Conservation (phyloP, 2,329 filamentous ascomycete species). For the Neophaeococcomyces aloes region DNA sequence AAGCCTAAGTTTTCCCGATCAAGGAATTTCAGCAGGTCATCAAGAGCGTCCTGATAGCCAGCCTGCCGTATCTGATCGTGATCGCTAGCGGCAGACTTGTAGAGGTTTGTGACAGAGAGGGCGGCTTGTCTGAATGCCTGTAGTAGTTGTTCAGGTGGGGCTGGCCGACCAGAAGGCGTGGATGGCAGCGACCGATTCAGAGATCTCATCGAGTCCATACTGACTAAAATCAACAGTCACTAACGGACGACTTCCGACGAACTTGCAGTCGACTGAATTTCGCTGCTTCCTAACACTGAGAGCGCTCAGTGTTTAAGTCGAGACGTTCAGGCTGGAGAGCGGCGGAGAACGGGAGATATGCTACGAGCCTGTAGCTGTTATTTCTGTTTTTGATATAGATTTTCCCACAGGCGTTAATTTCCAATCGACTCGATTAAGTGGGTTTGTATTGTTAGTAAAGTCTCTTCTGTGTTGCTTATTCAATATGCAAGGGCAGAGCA, state of each 20-base stretch:
- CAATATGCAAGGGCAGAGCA: no score
- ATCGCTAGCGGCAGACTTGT: constrained; percentile 76
- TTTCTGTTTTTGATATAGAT: no score
- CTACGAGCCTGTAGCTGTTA: no score
- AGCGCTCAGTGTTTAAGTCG: no score
- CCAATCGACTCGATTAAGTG: no score
- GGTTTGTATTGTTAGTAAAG: not conserved
- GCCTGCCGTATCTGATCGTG: constrained; percentile 64
- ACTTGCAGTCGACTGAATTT: no score
- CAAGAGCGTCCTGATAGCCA: constrained; percentile 88
- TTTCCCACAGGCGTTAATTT: no score
- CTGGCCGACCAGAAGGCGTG: constrained; percentile 30
- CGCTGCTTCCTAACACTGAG: not conserved
- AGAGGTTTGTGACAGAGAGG: constrained; percentile 87
- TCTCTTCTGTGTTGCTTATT: no score
- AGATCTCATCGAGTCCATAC: constrained; percentile 55
- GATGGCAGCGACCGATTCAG: constrained; percentile 52
- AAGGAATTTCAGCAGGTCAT: constrained; percentile 76
- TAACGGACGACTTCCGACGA: not conserved
- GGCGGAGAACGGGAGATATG: no score
- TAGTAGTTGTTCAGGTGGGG: constrained; percentile 51
- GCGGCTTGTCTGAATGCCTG: constrained; percentile 88
- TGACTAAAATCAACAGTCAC: constrained; percentile 1
- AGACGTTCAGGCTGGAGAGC: no score
- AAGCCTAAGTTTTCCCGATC: constrained; percentile 72